Evolutionary conservation across 495 filamentous ascomycete genomes (phyloP).

Genomic region (Lindgomyces ingoldianus): DNA sequence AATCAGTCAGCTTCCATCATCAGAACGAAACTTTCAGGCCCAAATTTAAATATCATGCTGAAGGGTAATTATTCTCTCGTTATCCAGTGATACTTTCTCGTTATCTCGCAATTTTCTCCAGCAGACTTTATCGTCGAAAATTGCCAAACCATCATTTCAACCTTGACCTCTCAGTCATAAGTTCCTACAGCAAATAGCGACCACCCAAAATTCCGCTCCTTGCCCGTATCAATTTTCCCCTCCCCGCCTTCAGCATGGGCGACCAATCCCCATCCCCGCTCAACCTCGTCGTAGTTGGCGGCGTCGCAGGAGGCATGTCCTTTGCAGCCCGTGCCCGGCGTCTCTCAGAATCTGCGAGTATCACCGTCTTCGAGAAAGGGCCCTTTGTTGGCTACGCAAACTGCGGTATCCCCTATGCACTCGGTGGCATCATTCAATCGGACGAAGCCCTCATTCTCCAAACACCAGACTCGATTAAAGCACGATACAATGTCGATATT

Average conservation of each 20-base stretch:
- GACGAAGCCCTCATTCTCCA: slow-evolving; percentile 37
- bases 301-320: slow-evolving; percentile 45
- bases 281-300: slow-evolving; percentile 36
- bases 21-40: neutral
- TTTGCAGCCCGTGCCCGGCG: slow-evolving; percentile 41
- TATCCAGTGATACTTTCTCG: too few species aligned
- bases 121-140: too few species aligned
- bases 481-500: slow-evolving; percentile 39
- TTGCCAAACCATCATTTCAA: too few species aligned
- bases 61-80: too few species aligned
- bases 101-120: too few species aligned
- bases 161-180: neutral
- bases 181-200: neutral
- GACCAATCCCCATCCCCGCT: neutral
- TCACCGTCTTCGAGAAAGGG: slow-evolving; percentile 45
- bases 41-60: neutral
- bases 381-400: slow-evolving; percentile 44
- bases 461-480: slow-evolving; percentile 35
- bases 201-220: neutral
- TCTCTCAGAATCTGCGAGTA: slow-evolving; percentile 38
- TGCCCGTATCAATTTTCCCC: neutral
- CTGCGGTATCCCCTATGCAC: slow-evolving; percentile 45
- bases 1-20: neutral
- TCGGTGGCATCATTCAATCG: slow-evolving; percentile 37
- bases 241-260: neutral